phyloP scores from a whole-genome alignment of 768 basidiomycete genomes.

The Suillus ampliporus region DNA sequence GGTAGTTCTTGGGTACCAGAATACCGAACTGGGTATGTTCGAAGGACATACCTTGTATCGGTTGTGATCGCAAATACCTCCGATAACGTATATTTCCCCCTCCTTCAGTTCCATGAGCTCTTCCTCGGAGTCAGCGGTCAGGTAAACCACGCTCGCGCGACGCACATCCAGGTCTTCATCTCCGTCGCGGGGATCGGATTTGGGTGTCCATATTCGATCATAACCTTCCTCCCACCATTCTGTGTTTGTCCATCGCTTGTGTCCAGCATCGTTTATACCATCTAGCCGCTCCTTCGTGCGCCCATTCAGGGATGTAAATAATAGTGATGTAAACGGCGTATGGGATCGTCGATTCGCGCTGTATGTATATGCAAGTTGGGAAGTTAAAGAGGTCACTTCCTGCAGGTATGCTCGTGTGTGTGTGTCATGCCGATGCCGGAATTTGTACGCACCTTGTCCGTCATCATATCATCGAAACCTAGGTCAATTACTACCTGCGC shows the following conservation, averaged over 20 bases:
- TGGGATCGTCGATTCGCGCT: slow-evolving; percentile 80
- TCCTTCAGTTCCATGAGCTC: slow-evolving; percentile 84
- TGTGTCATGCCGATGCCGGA: slow-evolving; percentile 15
- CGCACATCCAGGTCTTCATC: slow-evolving; percentile 23
- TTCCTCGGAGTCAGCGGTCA: slow-evolving; percentile 92
- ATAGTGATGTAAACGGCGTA: slow-evolving; percentile 69
- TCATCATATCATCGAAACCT: slow-evolving; percentile 93
- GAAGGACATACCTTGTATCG: slow-evolving; percentile 79
- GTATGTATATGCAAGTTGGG: slow-evolving; percentile 92
- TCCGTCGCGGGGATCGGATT: slow-evolving; percentile 11
- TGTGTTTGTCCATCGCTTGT: slow-evolving; percentile 81
- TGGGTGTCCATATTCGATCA: slow-evolving; percentile 63
- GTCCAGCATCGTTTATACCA: slow-evolving; percentile 63
- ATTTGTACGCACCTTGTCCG: slow-evolving; percentile 70
- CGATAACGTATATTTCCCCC: slow-evolving; percentile 91
- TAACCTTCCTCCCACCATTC: slow-evolving; percentile 86
- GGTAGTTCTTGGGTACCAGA: slow-evolving; percentile 11
- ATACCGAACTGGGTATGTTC: background rate
- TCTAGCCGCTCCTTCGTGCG: slow-evolving; percentile 70
- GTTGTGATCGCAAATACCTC: slow-evolving; percentile 95
- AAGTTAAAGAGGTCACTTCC: slow-evolving; percentile 90
- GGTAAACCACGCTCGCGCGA: slow-evolving; percentile 75
- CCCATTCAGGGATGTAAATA: slow-evolving; percentile 84
- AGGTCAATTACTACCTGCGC: slow-evolving; percentile 85
- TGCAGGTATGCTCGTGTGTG: slow-evolving; percentile 38